Evolutionary conservation across 129 eudicot genomes (phyloP).

Genomic region (Centaurea solstitialis): DNA sequence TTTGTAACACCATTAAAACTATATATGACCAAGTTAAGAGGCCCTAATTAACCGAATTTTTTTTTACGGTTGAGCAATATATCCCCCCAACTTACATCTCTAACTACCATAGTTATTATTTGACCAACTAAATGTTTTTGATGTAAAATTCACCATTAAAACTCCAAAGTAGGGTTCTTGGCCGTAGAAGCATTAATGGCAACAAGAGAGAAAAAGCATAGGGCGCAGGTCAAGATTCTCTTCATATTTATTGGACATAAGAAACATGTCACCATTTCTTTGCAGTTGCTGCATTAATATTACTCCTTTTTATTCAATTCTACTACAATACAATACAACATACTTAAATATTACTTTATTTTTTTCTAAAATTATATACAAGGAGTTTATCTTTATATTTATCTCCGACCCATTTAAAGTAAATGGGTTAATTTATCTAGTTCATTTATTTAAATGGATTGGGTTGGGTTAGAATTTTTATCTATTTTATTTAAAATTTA

Average conservation of each 20-base stretch:
- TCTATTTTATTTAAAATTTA: no score
- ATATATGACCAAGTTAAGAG: not conserved
- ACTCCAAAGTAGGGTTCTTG: constrained; percentile 19
- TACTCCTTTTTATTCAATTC: constrained; percentile 23
- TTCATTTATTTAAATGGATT: no score
- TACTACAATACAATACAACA: no score
- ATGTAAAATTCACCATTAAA: constrained; percentile 23
- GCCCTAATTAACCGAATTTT: not conserved
- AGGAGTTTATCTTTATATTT: not conserved
- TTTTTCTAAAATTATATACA: not conserved
- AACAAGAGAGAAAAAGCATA: constrained; percentile 21
- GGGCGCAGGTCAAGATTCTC: constrained; percentile 39
- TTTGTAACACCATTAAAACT: not conserved
- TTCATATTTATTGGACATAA: constrained; percentile 35
- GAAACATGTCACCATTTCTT: constrained; percentile 34
- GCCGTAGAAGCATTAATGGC: constrained; percentile 24
- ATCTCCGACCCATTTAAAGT: no score
- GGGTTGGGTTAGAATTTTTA: no score
- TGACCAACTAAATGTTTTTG: constrained; percentile 8
- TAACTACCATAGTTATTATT: constrained; percentile 2
- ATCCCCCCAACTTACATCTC: constrained; percentile 11
- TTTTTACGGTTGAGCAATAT: not conserved
- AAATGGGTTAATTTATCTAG: no score
- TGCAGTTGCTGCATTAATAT: constrained; percentile 21
- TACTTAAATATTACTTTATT: not conserved